Base-by-base conservation (phyloP, 139 green algal genomes). In the Micractinium conductrix region DNA sequence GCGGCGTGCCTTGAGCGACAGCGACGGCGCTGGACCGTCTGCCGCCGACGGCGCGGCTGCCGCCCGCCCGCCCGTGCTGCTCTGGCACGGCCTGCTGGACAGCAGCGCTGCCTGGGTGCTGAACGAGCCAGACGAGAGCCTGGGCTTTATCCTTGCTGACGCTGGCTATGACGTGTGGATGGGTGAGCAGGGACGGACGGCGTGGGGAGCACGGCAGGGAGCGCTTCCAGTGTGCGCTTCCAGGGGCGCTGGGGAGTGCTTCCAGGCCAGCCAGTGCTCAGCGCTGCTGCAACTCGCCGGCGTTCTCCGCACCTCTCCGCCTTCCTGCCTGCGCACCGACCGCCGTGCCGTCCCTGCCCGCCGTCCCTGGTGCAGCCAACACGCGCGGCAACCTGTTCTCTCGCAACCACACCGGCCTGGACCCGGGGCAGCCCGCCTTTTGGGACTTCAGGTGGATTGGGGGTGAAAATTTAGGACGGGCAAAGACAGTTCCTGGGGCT, bases 111-210 rank as follows among this genome's bases (percentile, higher is more conserved):
- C 87, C 67, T 97, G 92, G 86, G 92, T 94, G 38, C 68, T 95
- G 62, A 96, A 97, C 67, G 71, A 86, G 22, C 81, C 88, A 2
- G n/a, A 86, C 0, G 74, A 93, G 55, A 93, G 86, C 81, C 87
- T 98, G n/a, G 95, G 82, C 0, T 97, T 96, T 84, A 90, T 96
- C 19, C 87, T 98, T 9, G 93, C 95, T 22, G 94, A 98, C 70
- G 72, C 86, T 58, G 92, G 89, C 60, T 88, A 60, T 17, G 83
- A 93, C 43, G 78, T 91, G 7, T 91, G 85, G 84, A 74, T 92
- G 74, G 80, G 76, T 82, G 58, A 30, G 74, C 8, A 14, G 0
- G 4, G 37, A 48, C n/a, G n/a, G n/a, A n/a, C n/a, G n/a, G n/a
- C n/a, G n/a, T n/a, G n/a, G n/a, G n/a, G n/a, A n/a, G n/a, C n/a